These are phyloP conservation scores for Solanum boliviense DNA, from an alignment of 257 asterid species.

Conservation along the genomic window DNA sequence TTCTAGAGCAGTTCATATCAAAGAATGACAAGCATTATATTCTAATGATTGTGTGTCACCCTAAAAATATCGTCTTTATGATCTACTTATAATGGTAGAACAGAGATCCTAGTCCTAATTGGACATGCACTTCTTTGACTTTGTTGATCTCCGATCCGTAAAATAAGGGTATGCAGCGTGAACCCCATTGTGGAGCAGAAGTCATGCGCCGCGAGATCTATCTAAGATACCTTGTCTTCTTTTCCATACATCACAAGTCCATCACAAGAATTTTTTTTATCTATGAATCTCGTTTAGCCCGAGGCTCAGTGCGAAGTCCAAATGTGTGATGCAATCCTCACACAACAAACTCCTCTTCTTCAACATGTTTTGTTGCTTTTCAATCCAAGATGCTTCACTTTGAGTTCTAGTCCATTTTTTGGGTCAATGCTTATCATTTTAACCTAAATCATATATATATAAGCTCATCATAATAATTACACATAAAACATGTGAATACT, in stretches of 20 bases:
- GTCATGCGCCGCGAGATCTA: not conserved
- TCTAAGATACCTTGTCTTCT: not conserved
- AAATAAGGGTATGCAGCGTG: not conserved
- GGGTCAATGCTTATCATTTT: too few relatives aligned
- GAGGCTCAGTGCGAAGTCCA: too few relatives aligned
- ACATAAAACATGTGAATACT: too few relatives aligned
- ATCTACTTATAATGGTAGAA: not conserved
- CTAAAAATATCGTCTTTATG: not conserved
- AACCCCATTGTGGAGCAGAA: not conserved
- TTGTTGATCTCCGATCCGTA: not conserved
- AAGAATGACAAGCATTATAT: not conserved
- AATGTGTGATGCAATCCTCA: too few relatives aligned
- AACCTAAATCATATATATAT: too few relatives aligned
- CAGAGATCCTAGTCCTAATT: not conserved
- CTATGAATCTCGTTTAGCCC: too few relatives aligned
- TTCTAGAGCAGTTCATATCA: not conserved
- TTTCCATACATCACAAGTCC: not conserved
- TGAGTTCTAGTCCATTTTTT: too few relatives aligned
- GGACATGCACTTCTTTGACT: not conserved
- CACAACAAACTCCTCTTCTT: too few relatives aligned
- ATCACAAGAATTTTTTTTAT: too few relatives aligned
- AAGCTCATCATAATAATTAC: too few relatives aligned
- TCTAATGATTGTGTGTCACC: not conserved
- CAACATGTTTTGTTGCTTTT: too few relatives aligned
- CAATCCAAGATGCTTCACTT: too few relatives aligned